Conservation (phyloP, 441 rosid genomes). For the Bruguiera hainesii region DNA sequence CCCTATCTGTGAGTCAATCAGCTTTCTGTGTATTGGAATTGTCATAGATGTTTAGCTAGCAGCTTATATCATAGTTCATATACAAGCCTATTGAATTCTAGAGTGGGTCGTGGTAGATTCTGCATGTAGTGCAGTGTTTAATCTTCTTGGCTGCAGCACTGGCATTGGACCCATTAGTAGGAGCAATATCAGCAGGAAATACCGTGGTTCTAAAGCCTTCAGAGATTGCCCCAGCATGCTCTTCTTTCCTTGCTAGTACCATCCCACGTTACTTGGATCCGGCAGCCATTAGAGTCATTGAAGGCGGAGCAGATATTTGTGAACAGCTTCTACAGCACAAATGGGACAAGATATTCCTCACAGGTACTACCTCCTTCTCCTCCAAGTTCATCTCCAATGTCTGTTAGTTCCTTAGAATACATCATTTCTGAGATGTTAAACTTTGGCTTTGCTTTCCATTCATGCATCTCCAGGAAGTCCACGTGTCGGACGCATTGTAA, state of each 20-base stretch:
- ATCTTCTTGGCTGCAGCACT: slow-evolving; percentile 45
- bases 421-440: too few species aligned
- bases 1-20: slow-evolving; percentile 58
- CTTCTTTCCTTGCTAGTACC: slow-evolving; percentile 48
- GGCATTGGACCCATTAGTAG: slow-evolving; percentile 71
- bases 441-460: background rate
- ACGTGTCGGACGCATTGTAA: slow-evolving; percentile 52
- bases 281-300: slow-evolving; percentile 54
- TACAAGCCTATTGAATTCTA: too few species aligned
- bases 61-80: too few species aligned
- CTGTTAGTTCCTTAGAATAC: background rate
- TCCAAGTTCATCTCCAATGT: background rate
- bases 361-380: slow-evolving; percentile 38
- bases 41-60: too few species aligned
- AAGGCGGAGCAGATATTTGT: slow-evolving; percentile 55
- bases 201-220: slow-evolving; percentile 73
- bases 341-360: slow-evolving; percentile 95
- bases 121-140: background rate
- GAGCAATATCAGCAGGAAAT: slow-evolving; percentile 90
- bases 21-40: background rate
- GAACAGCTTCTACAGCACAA: slow-evolving; percentile 53
- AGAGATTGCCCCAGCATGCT: slow-evolving; percentile 60
- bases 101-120: background rate
- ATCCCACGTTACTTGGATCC: slow-evolving; percentile 64
- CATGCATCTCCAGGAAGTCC: slow-evolving; percentile 56